phyloP scores from a whole-genome alignment of 441 rosid species.

The Euphorbia celastroides region DNA sequence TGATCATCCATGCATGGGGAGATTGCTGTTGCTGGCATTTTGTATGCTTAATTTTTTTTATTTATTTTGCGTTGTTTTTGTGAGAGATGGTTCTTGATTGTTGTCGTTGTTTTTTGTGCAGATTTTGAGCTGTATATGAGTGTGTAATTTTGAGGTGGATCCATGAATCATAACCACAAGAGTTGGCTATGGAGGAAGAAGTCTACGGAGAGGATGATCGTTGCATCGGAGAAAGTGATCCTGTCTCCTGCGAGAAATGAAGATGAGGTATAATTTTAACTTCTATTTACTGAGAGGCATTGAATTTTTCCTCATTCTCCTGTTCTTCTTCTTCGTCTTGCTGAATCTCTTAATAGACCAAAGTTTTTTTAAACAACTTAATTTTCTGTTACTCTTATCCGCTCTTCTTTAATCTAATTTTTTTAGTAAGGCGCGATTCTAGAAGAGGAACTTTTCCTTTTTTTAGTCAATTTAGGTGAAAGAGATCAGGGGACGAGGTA shows the following conservation, averaged over 20 bases:
- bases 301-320: too few species aligned
- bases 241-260: conserved; percentile 31
- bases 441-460: neutral
- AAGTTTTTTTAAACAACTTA: neutral
- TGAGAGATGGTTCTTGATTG: too few species aligned
- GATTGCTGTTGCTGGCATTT: neutral
- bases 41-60: neutral
- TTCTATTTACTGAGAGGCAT: neutral
- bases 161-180: conserved; percentile 34
- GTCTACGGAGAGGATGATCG: conserved; percentile 50
- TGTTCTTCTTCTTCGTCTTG: neutral
- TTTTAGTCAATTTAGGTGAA: neutral
- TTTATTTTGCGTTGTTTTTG: neutral
- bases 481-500: neutral
- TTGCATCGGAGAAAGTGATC: conserved; percentile 31
- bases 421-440: neutral
- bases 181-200: conserved; percentile 81
- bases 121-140: neutral
- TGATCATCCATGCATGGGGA: conserved; percentile 9
- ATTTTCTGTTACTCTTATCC: neutral
- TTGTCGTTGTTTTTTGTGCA: conserved; percentile 5
- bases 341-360: neutral
- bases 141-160: conserved; percentile 14
- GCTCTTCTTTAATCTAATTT: neutral
- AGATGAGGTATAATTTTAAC: conserved; percentile 43